Percentiles rank a stretch among this genome's conserved stretches.
Conservation (phyloP, 176 grass and related monocot genomes). For the Triticum turgidum region DNA sequence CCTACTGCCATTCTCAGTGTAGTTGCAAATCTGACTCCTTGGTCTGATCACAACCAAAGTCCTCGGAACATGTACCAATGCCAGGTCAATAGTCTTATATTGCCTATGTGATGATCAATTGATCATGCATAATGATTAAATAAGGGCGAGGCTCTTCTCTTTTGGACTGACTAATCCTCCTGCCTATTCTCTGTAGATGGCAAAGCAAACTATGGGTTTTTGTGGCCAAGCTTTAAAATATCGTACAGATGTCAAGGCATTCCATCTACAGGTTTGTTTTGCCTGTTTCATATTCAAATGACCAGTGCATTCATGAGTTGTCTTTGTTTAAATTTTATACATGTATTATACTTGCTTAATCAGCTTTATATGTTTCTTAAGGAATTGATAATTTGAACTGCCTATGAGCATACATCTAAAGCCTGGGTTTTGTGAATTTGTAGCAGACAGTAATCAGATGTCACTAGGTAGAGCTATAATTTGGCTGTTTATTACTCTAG, state of each 20-base stretch:
- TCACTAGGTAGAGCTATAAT: neutral
- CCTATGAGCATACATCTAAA: neutral
- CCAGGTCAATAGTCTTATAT: conserved; percentile 58
- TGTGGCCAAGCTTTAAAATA: conserved; percentile 77
- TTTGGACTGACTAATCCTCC: conserved; percentile 25
- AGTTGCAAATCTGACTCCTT: conserved; percentile 95
- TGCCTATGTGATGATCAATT: conserved; percentile 14
- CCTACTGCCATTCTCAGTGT: conserved; percentile 93
- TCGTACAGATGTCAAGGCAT: conserved; percentile 85
- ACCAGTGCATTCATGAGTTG: conserved; percentile 10
- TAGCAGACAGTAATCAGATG: neutral
- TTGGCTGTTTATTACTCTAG: neutral
- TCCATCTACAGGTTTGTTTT: conserved; percentile 88
- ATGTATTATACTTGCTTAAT: conserved; percentile 25
- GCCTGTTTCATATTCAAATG: neutral
- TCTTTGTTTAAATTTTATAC: conserved; percentile 11
- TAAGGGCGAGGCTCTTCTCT: neutral
- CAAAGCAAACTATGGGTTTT: conserved; percentile 99
- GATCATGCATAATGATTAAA: conserved; percentile 20
- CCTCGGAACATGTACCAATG: conserved; percentile 99
- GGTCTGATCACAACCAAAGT: conserved; percentile 98
- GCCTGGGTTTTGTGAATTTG: neutral
- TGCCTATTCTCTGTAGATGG: conserved; percentile 62
- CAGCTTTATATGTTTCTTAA: neutral
- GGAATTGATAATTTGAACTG: neutral